Base-by-base conservation (phyloP, 345 rosid species). In the Citrus mangshanensis region DNA sequence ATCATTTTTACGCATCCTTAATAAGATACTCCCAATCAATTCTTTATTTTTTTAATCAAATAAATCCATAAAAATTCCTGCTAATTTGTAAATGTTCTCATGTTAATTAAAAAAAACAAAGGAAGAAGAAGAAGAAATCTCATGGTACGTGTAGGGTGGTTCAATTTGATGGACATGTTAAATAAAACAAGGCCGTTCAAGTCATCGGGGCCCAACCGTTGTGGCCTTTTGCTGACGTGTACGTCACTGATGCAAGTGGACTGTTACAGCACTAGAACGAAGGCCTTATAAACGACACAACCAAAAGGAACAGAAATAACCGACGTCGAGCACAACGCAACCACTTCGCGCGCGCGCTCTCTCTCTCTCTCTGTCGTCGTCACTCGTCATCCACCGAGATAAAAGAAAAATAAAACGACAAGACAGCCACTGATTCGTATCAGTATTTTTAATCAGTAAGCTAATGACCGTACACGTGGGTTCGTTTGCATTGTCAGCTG, bases 381-480 rank as follows among this genome's bases (percentile, higher is more conserved):
- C 55, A 12, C 51, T 13, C 51, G 51, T 46, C 51, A 46, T 46
- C 51, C 51, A 13, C 51, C 18, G 18, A 13, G 51, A 13, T 3
- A 13, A 46, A 46, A 46, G 51, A 13, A 46, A 59, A 7, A 27
- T 6, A 7, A 46, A 30, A 75, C 67, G 46, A 14, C 62, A 64
- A 61, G 49, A 32, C 62, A 49, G 51, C 78, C 71, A 9, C 51
- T 51, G 71, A 75, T 42, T 1, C 32, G 25, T 9, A 49, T 64
- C 62, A 46, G 2, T 5, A 30, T 30, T 76, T 30, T 65, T 10
- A 63, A 63, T 65, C 63, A 65, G 1, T 10, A 18, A 4, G 10
- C 35, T 32, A 32, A 12, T 37, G 54, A 16, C 63, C 72, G 79
- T 35, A 34, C 55, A 66, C 79, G 72, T 76, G 80, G 75, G 59